These are phyloP conservation scores for Dictyostelium firmibasis DNA, from an alignment of 78 protist species.

Conservation along the genomic window DNA sequence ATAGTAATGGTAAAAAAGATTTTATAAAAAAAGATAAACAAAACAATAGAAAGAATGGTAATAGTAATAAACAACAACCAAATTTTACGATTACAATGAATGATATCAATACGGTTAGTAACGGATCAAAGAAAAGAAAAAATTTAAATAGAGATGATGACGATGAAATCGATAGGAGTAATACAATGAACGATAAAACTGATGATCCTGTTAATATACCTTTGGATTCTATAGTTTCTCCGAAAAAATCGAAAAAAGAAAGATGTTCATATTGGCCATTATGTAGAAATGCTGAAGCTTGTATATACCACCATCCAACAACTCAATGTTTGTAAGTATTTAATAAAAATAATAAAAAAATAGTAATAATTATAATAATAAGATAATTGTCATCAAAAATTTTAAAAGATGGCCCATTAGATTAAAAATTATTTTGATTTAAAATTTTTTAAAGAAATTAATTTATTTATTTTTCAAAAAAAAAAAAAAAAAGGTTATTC, in stretches of 20 bases:
- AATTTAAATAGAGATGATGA: conserved; percentile 22
- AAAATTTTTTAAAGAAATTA: no score
- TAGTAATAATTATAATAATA: no score
- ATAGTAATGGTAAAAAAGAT: neutral
- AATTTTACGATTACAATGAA: conserved; percentile 20
- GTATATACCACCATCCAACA: conserved; percentile 58
- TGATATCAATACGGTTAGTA: neutral
- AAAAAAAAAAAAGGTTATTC: conserved; percentile 23
- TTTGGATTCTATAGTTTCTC: neutral
- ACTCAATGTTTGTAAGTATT: conserved; percentile 67
- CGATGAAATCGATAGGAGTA: neutral
- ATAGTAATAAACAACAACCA: neutral
- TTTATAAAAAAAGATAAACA: neutral
- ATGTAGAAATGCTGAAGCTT: conserved; percentile 54
- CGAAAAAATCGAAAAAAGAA: conserved; percentile 40
- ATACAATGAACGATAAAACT: neutral
- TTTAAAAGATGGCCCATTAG: no score
- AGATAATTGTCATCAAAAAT: no score
- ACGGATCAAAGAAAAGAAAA: conserved; percentile 23
- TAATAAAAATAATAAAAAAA: neutral
- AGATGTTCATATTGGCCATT: conserved; percentile 73
- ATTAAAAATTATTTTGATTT: no score
- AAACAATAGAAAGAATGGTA: neutral
- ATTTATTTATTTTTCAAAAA: neutral
- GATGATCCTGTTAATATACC: neutral